phyloP scores from a whole-genome alignment of 345 rosid genomes.

The Boechera retrofracta region DNA sequence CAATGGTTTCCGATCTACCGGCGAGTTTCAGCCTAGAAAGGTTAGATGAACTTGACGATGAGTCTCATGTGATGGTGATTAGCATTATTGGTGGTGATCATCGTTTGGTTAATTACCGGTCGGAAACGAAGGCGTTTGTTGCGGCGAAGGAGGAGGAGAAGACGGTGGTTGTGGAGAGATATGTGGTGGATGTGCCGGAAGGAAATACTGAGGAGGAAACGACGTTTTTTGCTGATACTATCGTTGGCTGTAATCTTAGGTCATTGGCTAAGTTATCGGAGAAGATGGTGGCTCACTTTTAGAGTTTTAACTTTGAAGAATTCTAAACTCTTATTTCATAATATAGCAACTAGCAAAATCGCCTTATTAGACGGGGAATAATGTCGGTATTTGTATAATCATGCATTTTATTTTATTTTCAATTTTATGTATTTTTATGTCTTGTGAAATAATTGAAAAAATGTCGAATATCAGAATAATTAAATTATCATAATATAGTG shows the following conservation, averaged over 20 bases:
- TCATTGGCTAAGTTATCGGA: slow-evolving; percentile 60
- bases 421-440: background rate
- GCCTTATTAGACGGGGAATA: background rate
- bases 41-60: slow-evolving; percentile 65
- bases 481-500: too few relatives aligned
- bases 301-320: background rate
- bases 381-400: background rate
- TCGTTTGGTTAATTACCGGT: slow-evolving; percentile 61
- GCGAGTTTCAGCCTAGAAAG: slow-evolving; percentile 59
- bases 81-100: slow-evolving; percentile 74
- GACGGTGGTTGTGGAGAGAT: slow-evolving; percentile 64
- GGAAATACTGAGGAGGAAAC: slow-evolving; percentile 70
- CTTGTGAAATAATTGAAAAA: background rate
- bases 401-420: background rate
- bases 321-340: background rate
- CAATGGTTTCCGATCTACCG: slow-evolving; percentile 64
- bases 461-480: too few relatives aligned
- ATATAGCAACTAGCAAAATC: background rate
- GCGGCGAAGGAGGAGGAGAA: slow-evolving; percentile 43
- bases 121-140: slow-evolving; percentile 53
- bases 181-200: slow-evolving; percentile 68
- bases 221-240: slow-evolving; percentile 55
- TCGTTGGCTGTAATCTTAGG: slow-evolving; percentile 61
- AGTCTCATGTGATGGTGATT: slow-evolving; percentile 56
- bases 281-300: slow-evolving; percentile 43